Evolutionary conservation across 371 early-diverging fungal species (phyloP), one percentile per base, ranked within the genome.

Genomic region (Funneliformis caledonium): DNA sequence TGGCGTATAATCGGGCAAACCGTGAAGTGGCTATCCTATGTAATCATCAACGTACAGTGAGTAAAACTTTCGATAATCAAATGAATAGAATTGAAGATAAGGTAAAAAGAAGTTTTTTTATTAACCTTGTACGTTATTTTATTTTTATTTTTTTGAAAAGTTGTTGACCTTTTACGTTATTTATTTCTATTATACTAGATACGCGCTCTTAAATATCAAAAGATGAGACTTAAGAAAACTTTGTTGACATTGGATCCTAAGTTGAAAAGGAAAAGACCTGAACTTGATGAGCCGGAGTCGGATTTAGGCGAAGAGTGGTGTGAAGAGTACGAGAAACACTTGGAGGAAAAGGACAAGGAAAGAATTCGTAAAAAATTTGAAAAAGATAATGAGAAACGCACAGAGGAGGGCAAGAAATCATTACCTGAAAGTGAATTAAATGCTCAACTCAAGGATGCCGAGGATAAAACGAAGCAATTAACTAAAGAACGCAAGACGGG

Each of bases 1-100:
- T 97, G 4, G 95, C 98, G 0, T 99, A 96, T 85, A 97, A 98
- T 83, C 94, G 97, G 5, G 97, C 98, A 69, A 99, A 99, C 85
- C 91, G 99, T 56, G 91, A 94, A 83, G 99, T 99, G 2, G 99
- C 99, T 42, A 90, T 98, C 60, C 91, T 99, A 19, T 99, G 99
- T 88, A 98, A 99, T 89, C 99, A 99, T 89, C 98, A 99, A 86
- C 90, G 94, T 11, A 83, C 95, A 0, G 97, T 97, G 42, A 87
- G 94, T 48, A 97, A 97, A 84, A 87, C 86, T 8, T 96, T 96
- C 82, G 90, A 87, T 22, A 88, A 86, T 48, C 93, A 91, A 85
- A 96, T 99, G 92, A 88, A 86, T 16, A 91, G 91, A 76, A 90
- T 97, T 52, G 83, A 85, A 11, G 96, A 97, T 82, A 96, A 94